Evolutionary conservation across 2,329 filamentous ascomycete genomes (phyloP), one percentile per base, ranked within the genome.

Genomic region (Cladobotryum mycophilum): DNA sequence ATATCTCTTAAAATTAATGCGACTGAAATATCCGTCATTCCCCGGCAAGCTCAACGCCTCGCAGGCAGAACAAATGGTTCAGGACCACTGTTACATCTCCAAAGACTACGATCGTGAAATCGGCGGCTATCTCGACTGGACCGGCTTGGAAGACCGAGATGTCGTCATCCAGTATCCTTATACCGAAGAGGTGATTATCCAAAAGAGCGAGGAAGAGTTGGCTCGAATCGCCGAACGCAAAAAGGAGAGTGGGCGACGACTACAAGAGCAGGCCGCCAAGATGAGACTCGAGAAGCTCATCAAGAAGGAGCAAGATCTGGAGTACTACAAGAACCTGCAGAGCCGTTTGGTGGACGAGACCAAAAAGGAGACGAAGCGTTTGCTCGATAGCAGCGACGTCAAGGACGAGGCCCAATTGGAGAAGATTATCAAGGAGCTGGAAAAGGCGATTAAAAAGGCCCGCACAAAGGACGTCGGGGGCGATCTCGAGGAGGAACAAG

Each of bases 221-320:
- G 89, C 88, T 2, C 80, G 84, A 38, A 89, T 95, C 56, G 90
- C 92, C 11, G 93, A 99, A 73, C 86, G 92, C 65, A 89, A 95
- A 64, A 95, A 95, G 67, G 93, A 99, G 69, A 93, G 89, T 59
- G 93, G 93, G 0, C 79, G 93, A 56, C 79, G 95, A 42, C 66
- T 99, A 22, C 93, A 99, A 67, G 90, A 96, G 61, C 93, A 99
- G 68, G 93, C 93, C 0, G 92, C 92, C 9, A 97, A 96, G 69
- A 96, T 96, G 89, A 85, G 93, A 7, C 74, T 99, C 1, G 93
- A 99, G 57, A 95, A 95, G 61, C 76, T 99, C 43, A 89, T 97
- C 66, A 88, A 88, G 63, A 99, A 99, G 69, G 93, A 99, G 70
- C 84, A 95, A 64, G 91, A 97, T 65, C 73, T 97, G 1, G 91